A percentile compares a stretch with the other conserved stretches of the same genome.
Evolutionary conservation across 192 early-diverging fungal genomes (phyloP).

Genomic region (Coemansia sp.): DNA sequence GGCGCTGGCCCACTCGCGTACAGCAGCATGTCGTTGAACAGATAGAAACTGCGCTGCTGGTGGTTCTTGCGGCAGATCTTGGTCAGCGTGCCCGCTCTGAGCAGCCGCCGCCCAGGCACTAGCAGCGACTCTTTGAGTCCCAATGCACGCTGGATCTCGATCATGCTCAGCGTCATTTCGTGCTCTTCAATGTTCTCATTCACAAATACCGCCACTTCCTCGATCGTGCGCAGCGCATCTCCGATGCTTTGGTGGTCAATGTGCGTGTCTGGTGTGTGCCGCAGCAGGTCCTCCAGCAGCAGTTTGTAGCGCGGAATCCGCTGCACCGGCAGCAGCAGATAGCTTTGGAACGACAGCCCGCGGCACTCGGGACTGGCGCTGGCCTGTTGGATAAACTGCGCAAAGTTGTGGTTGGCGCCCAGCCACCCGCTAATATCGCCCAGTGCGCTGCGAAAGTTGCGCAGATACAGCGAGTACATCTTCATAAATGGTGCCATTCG

Average conservation of each 20-base stretch:
- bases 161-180: constrained; percentile 68
- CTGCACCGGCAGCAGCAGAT: constrained; percentile 56
- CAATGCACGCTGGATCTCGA: constrained; percentile 68
- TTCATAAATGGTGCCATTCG: constrained; percentile 54
- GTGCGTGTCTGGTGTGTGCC: constrained; percentile 51
- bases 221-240: constrained; percentile 47
- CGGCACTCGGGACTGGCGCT: constrained; percentile 44
- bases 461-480: constrained; percentile 58
- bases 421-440: constrained; percentile 41
- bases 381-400: constrained; percentile 42
- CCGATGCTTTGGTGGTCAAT: constrained; percentile 51
- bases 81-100: constrained; percentile 64
- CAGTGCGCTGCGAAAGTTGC: constrained; percentile 56
- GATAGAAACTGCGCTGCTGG: constrained; percentile 68
- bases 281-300: constrained; percentile 56
- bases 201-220: constrained; percentile 70
- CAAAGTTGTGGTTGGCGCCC: constrained; percentile 34
- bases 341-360: constrained; percentile 56
- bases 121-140: constrained; percentile 71
- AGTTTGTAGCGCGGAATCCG: constrained; percentile 54
- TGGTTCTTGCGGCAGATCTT: constrained; percentile 77
- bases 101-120: constrained; percentile 64
- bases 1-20: constrained; percentile 63
- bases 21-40: constrained; percentile 77
- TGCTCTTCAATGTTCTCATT: constrained; percentile 80